Conservation (phyloP, 2,329 filamentous ascomycete species). For the Aschersonia sp. region DNA sequence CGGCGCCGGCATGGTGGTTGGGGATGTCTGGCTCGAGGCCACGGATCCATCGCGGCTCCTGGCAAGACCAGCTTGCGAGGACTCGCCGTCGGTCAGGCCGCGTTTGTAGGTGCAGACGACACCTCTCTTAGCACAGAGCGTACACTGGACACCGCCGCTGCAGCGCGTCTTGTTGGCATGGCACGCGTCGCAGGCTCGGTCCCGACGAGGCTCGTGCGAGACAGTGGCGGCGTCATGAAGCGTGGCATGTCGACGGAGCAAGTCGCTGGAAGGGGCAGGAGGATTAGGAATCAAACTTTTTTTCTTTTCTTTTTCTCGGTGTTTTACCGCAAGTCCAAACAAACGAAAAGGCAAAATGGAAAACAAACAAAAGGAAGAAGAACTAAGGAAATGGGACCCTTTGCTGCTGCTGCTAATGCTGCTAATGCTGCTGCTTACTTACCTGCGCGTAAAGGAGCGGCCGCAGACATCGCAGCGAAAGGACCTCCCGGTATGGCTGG, state of each 20-base stretch:
- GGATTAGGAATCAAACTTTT: background rate
- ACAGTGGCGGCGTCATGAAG: constrained; percentile 17
- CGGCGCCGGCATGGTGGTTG: too few species aligned
- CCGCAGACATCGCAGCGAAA: constrained; percentile 21
- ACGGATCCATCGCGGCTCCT: background rate
- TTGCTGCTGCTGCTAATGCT: background rate
- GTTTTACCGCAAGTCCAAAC: too few species aligned
- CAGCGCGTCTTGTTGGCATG: constrained; percentile 31
- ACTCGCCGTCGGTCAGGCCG: background rate
- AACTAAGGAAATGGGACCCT: background rate
- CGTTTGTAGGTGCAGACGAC: constrained; percentile 22
- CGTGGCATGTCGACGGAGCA: constrained; percentile 21
- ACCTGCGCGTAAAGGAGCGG: constrained; percentile 24
- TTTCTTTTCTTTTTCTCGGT: too few species aligned
- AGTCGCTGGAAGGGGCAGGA: constrained; percentile 13
- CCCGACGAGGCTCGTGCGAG: constrained; percentile 17
- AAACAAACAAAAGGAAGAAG: background rate
- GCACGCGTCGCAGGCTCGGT: constrained; percentile 26
- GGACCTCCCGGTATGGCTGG: constrained; percentile 19
- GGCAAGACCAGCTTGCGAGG: background rate
- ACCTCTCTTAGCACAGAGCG: constrained; percentile 22
- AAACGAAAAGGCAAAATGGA: background rate
- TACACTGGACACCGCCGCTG: constrained; percentile 23
- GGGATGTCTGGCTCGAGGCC: too few species aligned
- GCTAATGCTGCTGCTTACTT: constrained; percentile 5